Base-by-base conservation (phyloP, 768 basidiomycete genomes). In the Kwoniella dendrophila region DNA sequence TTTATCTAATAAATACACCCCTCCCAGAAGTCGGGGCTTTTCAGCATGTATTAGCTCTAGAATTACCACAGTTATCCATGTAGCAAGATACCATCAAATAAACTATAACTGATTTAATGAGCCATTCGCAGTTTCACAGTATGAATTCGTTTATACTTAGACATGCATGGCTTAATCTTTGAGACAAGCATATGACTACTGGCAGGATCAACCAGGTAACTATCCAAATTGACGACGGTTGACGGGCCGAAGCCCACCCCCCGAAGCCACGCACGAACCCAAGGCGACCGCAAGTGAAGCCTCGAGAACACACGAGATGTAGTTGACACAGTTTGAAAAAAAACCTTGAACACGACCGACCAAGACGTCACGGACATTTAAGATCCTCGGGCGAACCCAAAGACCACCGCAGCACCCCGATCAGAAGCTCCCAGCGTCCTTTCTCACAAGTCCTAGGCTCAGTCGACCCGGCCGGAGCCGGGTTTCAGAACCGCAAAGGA, bases 191-290 rank as follows among this genome's bases (percentile, higher is more conserved):
- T 87, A 86, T 86, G 84, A 86, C 85, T 86, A 87, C 85, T 87
- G 85, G 86, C 86, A 87, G 86, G 85, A 87, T 87, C 86, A 87
- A 87, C 86, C 86, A 86, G 86, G 85, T 87, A 86, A 86, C 86
- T 86, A 86, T 82, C 83, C 80, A 81, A 69, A 74, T 29, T 20
- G 40, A 40, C 26, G 30, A 41, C 57, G 62, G 20, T 30, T 69
- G 29, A 30, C 33, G 65, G 64, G 40, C 63, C n/a, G 50, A 29
- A 27, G 81, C 80, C 78, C 79, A 64, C 66, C 64, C 40, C 26
- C 45, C 18, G 30, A 33, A 38, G 16, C 52, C n/a, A 38, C 33
- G 40, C 52, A 24, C 52, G 34, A n/a, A n/a, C n/a, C 27, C 36
- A 27, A 20, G 44, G 20, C 33, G 59, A 69, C 69, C 63, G 67